Conservation (phyloP, 2,329 filamentous ascomycete species). For the Ophidiomyces ophidiicola region DNA sequence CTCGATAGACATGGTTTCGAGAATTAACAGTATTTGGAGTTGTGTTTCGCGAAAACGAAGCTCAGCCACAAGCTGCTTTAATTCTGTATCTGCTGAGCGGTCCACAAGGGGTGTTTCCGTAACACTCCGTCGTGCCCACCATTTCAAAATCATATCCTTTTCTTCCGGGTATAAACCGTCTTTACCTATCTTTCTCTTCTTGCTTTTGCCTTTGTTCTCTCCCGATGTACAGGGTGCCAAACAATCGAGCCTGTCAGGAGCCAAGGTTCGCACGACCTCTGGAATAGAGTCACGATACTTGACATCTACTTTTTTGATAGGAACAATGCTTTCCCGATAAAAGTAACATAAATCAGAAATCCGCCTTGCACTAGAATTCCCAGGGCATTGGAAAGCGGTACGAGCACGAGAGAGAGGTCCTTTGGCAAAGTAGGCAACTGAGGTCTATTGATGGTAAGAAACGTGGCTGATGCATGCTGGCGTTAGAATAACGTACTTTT, state of each 20-base stretch:
- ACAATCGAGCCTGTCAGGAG: slow-evolving; percentile 29
- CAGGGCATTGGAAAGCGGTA: slow-evolving; percentile 26
- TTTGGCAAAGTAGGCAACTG: slow-evolving; percentile 41
- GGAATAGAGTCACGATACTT: slow-evolving; percentile 38
- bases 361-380: slow-evolving; percentile 17
- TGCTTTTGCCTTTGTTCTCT: slow-evolving; percentile 22
- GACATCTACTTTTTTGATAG: slow-evolving; percentile 37
- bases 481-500: slow-evolving; percentile 23
- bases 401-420: slow-evolving; percentile 38
- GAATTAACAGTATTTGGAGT: slow-evolving; percentile 38
- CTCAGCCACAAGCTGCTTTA: slow-evolving; percentile 32
- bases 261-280: slow-evolving; percentile 27
- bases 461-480: background rate
- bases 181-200: slow-evolving; percentile 33
- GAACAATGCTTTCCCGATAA: slow-evolving; percentile 33
- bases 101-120: slow-evolving; percentile 20
- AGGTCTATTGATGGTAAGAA: slow-evolving; percentile 27
- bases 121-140: slow-evolving; percentile 34
- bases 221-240: slow-evolving; percentile 21
- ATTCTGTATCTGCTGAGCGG: slow-evolving; percentile 26
- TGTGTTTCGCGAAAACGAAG: slow-evolving; percentile 38
- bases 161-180: slow-evolving; percentile 38
- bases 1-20: slow-evolving; percentile 38
- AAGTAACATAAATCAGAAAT: slow-evolving; percentile 25
- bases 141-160: slow-evolving; percentile 31